Evolutionary conservation across 1,139 yeast species (phyloP).

Genomic region (Suhomyces maxii): DNA sequence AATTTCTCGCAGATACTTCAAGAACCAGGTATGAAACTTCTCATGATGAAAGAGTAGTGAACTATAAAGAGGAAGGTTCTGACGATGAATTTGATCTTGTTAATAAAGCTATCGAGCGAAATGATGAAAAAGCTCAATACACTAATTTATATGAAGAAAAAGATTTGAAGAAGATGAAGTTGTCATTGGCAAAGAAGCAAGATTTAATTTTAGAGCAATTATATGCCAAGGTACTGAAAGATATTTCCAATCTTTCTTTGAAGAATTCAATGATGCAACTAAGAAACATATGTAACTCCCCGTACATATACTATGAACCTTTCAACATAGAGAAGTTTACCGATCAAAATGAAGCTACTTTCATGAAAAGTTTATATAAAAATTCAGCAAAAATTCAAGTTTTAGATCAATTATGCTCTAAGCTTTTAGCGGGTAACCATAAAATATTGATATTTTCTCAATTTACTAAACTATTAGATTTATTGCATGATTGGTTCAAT

Average conservation of each 20-base stretch:
- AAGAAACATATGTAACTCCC: constrained; percentile 81
- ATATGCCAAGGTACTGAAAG: constrained; percentile 19
- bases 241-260: constrained; percentile 34
- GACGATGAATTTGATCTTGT: constrained; percentile 26
- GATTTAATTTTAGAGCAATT: constrained; percentile 18
- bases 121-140: neutral
- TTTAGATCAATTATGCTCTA: constrained; percentile 60
- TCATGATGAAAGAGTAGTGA: neutral
- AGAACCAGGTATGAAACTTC: neutral
- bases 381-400: constrained; percentile 73
- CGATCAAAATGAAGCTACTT: constrained; percentile 16
- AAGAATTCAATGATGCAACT: constrained; percentile 79
- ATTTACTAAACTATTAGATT: constrained; percentile 75
- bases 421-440: constrained; percentile 51
- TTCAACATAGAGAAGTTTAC: constrained; percentile 40
- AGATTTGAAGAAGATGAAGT: neutral
- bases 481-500: constrained; percentile 65
- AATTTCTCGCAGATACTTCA: constrained; percentile 25
- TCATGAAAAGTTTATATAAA: constrained; percentile 36
- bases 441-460: constrained; percentile 81
- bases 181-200: constrained; percentile 15
- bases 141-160: neutral
- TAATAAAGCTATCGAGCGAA: constrained; percentile 2
- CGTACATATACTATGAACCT: constrained; percentile 81
- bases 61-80: constrained; percentile 29